These are phyloP conservation scores for Sarocladium strictum DNA, from an alignment of 2,329 filamentous ascomycete genomes.

Conservation along the genomic window DNA sequence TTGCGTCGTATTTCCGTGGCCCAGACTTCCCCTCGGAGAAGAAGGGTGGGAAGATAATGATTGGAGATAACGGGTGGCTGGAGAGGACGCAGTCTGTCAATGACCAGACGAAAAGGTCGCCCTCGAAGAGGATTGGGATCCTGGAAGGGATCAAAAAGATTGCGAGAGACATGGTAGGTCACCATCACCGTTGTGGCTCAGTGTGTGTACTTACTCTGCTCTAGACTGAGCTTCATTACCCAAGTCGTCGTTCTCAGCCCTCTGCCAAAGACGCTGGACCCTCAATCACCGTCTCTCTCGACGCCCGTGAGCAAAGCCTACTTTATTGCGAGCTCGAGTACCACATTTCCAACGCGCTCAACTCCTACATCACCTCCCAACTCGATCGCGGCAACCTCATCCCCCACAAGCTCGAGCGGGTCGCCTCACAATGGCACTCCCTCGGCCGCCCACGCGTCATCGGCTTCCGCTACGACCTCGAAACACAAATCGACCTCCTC, in stretches of 20 bases:
- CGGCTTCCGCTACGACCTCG: conserved; percentile 53
- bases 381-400: conserved; percentile 50
- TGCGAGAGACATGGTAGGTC: conserved; percentile 47
- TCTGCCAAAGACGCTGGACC: conserved; percentile 20
- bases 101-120: conserved; percentile 20
- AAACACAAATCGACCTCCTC: conserved; percentile 54
- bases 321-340: conserved; percentile 56
- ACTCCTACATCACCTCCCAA: conserved; percentile 46
- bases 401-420: conserved; percentile 42
- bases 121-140: conserved; percentile 34
- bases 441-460: conserved; percentile 49
- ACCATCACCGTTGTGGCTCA: not conserved
- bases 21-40: conserved; percentile 30
- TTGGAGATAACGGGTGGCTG: conserved; percentile 52
- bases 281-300: conserved; percentile 39
- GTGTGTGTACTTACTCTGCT: not conserved
- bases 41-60: conserved; percentile 43
- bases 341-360: conserved; percentile 42
- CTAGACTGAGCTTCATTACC: conserved; percentile 31
- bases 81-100: conserved; percentile 32
- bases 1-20: conserved; percentile 36
- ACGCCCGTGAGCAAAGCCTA: conserved; percentile 51
- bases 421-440: conserved; percentile 45
- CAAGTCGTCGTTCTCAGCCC: conserved; percentile 25
- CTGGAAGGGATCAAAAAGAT: conserved; percentile 44